Conservation (phyloP, 495 filamentous ascomycete genomes). For the Podospora appendiculata region DNA sequence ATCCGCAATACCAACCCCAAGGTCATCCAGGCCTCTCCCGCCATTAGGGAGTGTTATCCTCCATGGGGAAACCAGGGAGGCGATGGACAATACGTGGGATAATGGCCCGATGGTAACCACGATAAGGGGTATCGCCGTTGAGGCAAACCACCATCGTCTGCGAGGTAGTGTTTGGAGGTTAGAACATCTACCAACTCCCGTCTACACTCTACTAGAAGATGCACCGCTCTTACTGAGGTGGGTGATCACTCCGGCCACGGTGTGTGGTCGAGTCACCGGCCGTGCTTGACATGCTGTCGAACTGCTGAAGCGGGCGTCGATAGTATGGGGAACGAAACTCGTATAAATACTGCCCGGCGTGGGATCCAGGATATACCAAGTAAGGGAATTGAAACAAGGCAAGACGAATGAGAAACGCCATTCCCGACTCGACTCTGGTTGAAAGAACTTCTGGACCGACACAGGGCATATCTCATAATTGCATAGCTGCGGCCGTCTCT, state of each 20-base stretch:
- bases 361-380: too few relatives aligned
- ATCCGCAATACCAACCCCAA: conserved; percentile 44
- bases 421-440: too few relatives aligned
- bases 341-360: too few relatives aligned
- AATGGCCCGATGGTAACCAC: conserved; percentile 66
- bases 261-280: conserved; percentile 18
- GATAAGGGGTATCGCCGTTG: conserved; percentile 65
- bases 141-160: conserved; percentile 66
- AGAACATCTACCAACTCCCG: neutral
- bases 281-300: conserved; percentile 2
- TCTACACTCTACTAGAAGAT: neutral
- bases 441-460: too few relatives aligned
- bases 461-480: too few relatives aligned
- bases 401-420: too few relatives aligned
- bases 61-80: conserved; percentile 63
- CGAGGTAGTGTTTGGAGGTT: neutral
- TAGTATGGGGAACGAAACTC: too few relatives aligned
- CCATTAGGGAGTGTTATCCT: conserved; percentile 32
- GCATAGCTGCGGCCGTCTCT: too few relatives aligned
- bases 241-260: conserved; percentile 26
- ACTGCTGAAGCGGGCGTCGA: too few relatives aligned
- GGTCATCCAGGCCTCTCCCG: conserved; percentile 35
- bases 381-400: too few relatives aligned
- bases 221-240: conserved; percentile 24
- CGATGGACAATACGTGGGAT: conserved; percentile 71